Evolutionary conservation across 164 flowering plant species (phyloP).

Genomic region (Piper longum): DNA sequence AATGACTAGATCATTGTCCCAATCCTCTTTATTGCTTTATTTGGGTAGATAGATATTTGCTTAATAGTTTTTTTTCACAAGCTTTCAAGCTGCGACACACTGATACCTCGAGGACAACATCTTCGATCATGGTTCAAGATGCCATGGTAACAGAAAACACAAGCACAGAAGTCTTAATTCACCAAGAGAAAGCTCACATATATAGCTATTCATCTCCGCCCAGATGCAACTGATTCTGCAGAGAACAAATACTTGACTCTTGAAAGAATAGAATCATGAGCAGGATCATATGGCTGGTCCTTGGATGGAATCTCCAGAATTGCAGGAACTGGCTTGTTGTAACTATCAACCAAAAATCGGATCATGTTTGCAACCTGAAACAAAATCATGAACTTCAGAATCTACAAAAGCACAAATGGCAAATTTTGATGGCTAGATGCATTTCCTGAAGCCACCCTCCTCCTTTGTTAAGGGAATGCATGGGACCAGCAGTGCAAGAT

Average conservation of each 20-base stretch:
- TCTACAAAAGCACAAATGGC: background rate
- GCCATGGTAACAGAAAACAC: background rate
- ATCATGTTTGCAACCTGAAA: constrained; percentile 92
- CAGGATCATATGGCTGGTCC: constrained; percentile 88
- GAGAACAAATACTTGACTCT: constrained; percentile 82
- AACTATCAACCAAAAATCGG: constrained; percentile 83
- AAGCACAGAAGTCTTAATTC: background rate
- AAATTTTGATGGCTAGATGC: background rate
- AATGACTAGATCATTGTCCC: background rate
- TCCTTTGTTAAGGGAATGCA: too few species aligned
- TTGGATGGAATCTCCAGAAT: constrained; percentile 94
- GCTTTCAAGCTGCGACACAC: background rate
- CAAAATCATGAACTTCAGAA: too few species aligned
- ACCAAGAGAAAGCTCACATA: background rate
- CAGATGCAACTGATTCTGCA: constrained; percentile 78
- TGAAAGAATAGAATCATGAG: constrained; percentile 86
- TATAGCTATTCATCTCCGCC: background rate
- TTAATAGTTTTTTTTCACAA: background rate
- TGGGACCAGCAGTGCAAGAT: too few species aligned
- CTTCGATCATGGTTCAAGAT: background rate
- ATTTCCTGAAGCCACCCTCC: too few species aligned
- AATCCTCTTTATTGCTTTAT: background rate
- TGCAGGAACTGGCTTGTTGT: constrained; percentile 91
- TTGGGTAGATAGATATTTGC: background rate
- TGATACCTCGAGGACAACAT: too few species aligned